phyloP scores from a whole-genome alignment of 2,329 filamentous ascomycete genomes.

The Knufia fluminis region DNA sequence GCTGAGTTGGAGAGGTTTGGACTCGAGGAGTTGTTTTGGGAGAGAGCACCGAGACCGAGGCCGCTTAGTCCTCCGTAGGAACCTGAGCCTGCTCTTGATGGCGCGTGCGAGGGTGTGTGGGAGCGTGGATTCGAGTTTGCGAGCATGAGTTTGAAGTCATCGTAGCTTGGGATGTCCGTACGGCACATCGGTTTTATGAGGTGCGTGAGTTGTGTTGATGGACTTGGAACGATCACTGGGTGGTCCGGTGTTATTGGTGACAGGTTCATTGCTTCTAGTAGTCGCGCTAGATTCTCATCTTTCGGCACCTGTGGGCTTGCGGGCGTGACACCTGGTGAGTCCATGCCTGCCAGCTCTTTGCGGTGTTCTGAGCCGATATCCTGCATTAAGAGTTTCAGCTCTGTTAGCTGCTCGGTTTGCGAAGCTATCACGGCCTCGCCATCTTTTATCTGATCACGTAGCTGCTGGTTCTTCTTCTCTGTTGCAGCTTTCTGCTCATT shows the following conservation, averaged over 20 bases:
- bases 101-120: conserved; percentile 24
- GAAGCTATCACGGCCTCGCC: conserved; percentile 77
- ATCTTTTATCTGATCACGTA: conserved; percentile 75
- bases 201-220: conserved; percentile 67
- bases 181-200: conserved; percentile 75
- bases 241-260: conserved; percentile 40
- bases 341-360: conserved; percentile 53
- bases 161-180: conserved; percentile 69
- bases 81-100: conserved; percentile 62
- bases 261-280: conserved; percentile 52
- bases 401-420: conserved; percentile 83
- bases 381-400: conserved; percentile 89
- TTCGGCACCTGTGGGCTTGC: conserved; percentile 62
- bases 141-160: conserved; percentile 74
- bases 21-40: conserved; percentile 27
- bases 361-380: conserved; percentile 58
- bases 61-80: conserved; percentile 57
- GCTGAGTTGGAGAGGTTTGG: conserved; percentile 45
- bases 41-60: conserved; percentile 39
- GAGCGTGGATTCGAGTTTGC: conserved; percentile 45
- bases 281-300: conserved; percentile 47
- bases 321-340: conserved; percentile 59
- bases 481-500: conserved; percentile 74
- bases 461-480: conserved; percentile 77
- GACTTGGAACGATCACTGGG: conserved; percentile 50